These are phyloP conservation scores for Ephemerocybe angulata DNA, from an alignment of 768 basidiomycete species.

Conservation along the genomic window DNA sequence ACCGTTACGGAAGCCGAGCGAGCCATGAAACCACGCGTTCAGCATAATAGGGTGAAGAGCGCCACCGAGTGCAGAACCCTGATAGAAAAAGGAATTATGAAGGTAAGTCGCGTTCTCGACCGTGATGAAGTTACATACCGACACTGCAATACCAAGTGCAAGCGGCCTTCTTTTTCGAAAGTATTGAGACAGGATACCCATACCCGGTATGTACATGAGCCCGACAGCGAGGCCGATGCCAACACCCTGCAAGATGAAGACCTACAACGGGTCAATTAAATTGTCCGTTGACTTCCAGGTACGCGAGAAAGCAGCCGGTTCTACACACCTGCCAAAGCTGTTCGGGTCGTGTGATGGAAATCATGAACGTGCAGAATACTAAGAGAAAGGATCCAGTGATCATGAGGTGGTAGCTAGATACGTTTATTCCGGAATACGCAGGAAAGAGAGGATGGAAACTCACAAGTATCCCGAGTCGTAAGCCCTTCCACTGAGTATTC, in stretches of 20 bases:
- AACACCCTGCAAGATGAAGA: slow-evolving; percentile 46
- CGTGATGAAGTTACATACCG: slow-evolving; percentile 19
- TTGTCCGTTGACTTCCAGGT: too few species aligned
- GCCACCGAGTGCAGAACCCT: slow-evolving; percentile 57
- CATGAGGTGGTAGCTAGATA: slow-evolving; percentile 38
- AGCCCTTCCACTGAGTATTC: slow-evolving; percentile 43
- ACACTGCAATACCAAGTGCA: slow-evolving; percentile 32
- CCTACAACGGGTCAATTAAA: slow-evolving; percentile 30
- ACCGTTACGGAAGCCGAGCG: slow-evolving; percentile 49
- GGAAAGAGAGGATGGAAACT: slow-evolving; percentile 13
- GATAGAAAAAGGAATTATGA: not conserved
- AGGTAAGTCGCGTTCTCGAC: too few species aligned
- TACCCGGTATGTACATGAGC: slow-evolving; percentile 44
- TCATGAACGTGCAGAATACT: slow-evolving; percentile 43
- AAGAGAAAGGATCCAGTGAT: slow-evolving; percentile 44
- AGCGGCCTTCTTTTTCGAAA: slow-evolving; percentile 32
- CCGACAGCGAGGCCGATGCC: slow-evolving; percentile 50
- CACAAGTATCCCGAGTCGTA: slow-evolving; percentile 55
- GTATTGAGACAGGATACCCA: slow-evolving; percentile 36
- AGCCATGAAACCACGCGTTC: slow-evolving; percentile 47
- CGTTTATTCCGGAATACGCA: not conserved
- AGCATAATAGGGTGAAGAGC: slow-evolving; percentile 62
- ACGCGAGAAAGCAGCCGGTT: not conserved
- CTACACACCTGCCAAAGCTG: slow-evolving; percentile 37
- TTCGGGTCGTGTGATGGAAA: slow-evolving; percentile 37